These are phyloP conservation scores for Bacidia rubella DNA, from an alignment of 495 filamentous ascomycete genomes.

Conservation along the genomic window DNA sequence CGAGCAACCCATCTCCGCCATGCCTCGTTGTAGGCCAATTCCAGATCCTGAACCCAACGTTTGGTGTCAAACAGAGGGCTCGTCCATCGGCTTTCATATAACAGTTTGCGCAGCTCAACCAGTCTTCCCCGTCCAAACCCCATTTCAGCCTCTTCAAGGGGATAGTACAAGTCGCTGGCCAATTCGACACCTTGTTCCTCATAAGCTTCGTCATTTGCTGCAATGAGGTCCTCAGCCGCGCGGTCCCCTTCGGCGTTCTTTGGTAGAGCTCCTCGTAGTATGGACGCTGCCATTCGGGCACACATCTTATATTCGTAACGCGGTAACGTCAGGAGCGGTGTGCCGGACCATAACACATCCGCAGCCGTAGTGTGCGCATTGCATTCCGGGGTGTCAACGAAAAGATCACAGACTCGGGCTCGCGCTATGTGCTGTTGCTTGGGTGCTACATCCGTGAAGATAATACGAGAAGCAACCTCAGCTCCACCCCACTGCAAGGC, in stretches of 20 bases:
- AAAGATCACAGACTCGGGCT: conserved; percentile 82
- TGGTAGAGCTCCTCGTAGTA: conserved; percentile 78
- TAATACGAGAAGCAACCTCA: conserved; percentile 77
- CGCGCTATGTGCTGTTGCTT: conserved; percentile 91
- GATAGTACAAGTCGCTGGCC: conserved; percentile 53
- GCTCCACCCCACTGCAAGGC: conserved; percentile 74
- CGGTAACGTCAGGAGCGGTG: conserved; percentile 86
- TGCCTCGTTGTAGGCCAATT: conserved; percentile 74
- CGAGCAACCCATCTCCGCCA: conserved; percentile 81
- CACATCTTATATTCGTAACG: conserved; percentile 98
- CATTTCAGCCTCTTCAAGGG: conserved; percentile 27
- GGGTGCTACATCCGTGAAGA: conserved; percentile 93
- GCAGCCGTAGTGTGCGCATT: conserved; percentile 97
- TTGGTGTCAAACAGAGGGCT: conserved; percentile 83
- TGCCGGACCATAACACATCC: conserved; percentile 91
- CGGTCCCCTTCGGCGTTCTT: conserved; percentile 47
- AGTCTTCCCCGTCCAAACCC: conserved; percentile 54
- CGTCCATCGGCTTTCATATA: conserved; percentile 70
- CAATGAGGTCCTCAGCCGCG: conserved; percentile 66
- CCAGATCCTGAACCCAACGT: conserved; percentile 85
- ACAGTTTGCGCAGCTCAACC: conserved; percentile 58
- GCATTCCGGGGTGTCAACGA: conserved; percentile 95
- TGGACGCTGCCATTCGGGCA: conserved; percentile 91
- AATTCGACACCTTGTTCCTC: conserved; percentile 67
- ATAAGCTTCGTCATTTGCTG: conserved; percentile 62